Conservation (phyloP, 140 eudicot genomes). For the Senecio squalidus region DNA sequence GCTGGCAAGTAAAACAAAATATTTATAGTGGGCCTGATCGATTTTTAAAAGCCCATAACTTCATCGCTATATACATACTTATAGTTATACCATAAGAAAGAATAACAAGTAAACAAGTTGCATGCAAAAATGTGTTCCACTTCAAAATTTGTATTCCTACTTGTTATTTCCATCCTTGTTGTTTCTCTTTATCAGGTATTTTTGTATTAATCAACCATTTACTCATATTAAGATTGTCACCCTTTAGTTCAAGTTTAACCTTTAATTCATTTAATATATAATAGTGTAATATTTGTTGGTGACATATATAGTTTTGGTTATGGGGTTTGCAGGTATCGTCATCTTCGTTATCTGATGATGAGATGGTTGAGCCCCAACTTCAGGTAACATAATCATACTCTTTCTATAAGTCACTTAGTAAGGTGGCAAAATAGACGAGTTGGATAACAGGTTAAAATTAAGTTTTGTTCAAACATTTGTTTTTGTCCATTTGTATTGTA, state of each 20-base stretch:
- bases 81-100: background rate
- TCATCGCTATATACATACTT: background rate
- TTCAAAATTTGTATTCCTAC: conserved; percentile 19
- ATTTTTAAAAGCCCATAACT: conserved; percentile 21
- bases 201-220: background rate
- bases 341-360: conserved; percentile 21
- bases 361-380: conserved; percentile 23
- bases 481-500: background rate
- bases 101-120: background rate
- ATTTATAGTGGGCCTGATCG: conserved; percentile 11
- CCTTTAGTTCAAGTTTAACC: too few species aligned
- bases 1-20: conserved; percentile 22
- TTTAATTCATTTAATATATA: too few species aligned
- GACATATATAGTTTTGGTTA: background rate
- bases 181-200: conserved; percentile 39
- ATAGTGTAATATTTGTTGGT: background rate
- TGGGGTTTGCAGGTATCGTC: conserved; percentile 42
- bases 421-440: too few species aligned
- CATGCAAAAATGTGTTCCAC: conserved; percentile 28
- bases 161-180: conserved; percentile 24
- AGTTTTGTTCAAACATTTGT: too few species aligned
- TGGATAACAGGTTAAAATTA: too few species aligned
- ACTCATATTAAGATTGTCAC: too few species aligned
- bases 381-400: conserved; percentile 19
- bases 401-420: too few species aligned